Base-by-base conservation (phyloP, 1,139 yeast genomes). In the Lodderomyces beijingensis region DNA sequence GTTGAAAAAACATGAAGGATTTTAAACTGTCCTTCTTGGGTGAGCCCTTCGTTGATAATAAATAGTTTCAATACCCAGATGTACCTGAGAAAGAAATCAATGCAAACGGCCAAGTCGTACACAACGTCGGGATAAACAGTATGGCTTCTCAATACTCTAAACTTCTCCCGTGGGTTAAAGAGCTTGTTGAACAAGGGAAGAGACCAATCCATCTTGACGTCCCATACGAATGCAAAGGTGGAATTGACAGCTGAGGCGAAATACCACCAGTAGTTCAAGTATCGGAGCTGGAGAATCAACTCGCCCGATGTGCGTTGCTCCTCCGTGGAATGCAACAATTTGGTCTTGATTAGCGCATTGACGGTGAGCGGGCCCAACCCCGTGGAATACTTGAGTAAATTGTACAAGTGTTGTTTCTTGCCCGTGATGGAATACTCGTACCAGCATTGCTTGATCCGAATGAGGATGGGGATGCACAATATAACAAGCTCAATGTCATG, bases 151-250 rank as follows among this genome's bases (percentile, higher is more conserved):
- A 41, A 34, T n/a, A 37, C 28, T 15, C 28, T 18, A 16, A 30
- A 30, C 14, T 17, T 15, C 11, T 25, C 5, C 9, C 21, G 17
- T 11, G 28, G 27, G 11, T 30, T 24, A 19, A 30, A 24, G 4
- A 30, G 3, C 9, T 30, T 30, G 24, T 64, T 67, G 42, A 77
- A 68, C 4, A 83, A 42, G n/a, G 72, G 71, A 30, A 87, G 68
- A 30, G 79, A 79, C 98, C 98, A 91, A 60, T 91, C 98, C 71
- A 78, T 77, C 33, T 73, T 71, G 15, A 89, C 59, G 55, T 91
- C 98, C 98, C 98, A 91, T 34, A 77, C 61, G 43, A 85, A 84
- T 13, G 95, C 74, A 53, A 84, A 91, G 1, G 76, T 49, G 0
- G 96, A 82, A 51, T 84, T 87, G 28, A 85, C 45, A 4, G 79